phyloP scores from a whole-genome alignment of 2,329 filamentous ascomycete genomes.

The Fusarium duplospermum region DNA sequence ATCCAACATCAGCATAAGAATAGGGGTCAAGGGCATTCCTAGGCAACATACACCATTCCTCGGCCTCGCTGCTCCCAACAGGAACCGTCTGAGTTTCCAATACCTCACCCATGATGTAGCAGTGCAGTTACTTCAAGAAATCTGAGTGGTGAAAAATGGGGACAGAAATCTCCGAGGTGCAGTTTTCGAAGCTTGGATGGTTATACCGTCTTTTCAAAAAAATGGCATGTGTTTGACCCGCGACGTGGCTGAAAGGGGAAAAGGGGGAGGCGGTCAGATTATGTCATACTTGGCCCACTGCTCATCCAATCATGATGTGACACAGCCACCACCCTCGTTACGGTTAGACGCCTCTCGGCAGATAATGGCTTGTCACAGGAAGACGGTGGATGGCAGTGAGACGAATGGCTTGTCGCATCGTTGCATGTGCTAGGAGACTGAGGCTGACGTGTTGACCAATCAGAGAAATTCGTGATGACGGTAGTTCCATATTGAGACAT shows the following conservation, averaged over 20 bases:
- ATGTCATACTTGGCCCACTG: conserved; percentile 22
- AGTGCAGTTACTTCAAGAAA: background rate
- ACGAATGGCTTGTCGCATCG: background rate
- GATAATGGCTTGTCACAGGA: background rate
- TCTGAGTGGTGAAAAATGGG: background rate
- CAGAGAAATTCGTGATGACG: background rate
- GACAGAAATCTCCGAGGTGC: background rate
- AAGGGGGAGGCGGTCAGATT: conserved; percentile 24
- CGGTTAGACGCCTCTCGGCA: background rate
- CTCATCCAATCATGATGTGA: background rate
- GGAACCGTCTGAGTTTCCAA: conserved; percentile 3
- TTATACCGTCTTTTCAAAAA: conserved; percentile 11
- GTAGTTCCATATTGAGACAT: background rate
- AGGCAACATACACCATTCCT: conserved; percentile 33
- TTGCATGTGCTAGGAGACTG: background rate
- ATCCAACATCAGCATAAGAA: background rate
- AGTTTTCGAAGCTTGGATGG: conserved; percentile 3
- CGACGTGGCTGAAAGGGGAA: conserved; percentile 31
- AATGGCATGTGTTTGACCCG: background rate
- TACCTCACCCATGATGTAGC: conserved; percentile 23
- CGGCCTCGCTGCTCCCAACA: conserved; percentile 8
- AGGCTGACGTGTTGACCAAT: conserved; percentile 4
- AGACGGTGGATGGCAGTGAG: background rate
- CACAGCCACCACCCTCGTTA: conserved; percentile 4
- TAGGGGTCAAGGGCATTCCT: background rate